Evolutionary conservation across 23 red algal genomes (phyloP).

Genomic region (Gracilaria caudata): DNA sequence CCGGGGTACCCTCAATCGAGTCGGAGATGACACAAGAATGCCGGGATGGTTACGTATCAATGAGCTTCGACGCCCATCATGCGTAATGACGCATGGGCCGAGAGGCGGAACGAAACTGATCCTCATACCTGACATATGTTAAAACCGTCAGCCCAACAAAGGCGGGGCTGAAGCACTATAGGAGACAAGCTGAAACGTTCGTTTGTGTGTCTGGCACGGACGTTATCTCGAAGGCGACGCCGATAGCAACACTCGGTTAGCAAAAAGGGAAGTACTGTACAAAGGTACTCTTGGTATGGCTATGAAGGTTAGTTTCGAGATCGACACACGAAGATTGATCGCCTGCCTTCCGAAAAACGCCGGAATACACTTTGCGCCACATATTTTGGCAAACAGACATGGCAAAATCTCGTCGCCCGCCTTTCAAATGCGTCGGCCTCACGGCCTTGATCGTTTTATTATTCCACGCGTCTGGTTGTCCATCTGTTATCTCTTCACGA

Average conservation of each 20-base stretch:
- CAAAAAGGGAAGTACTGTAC: neutral
- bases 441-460: too few species aligned
- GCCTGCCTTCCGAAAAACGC: neutral
- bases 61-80: neutral
- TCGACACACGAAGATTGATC: neutral
- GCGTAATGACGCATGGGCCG: neutral
- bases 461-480: too few species aligned
- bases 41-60: neutral
- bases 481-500: too few species aligned
- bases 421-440: too few species aligned
- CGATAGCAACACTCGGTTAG: neutral
- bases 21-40: neutral
- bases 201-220: neutral
- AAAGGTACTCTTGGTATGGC: too few species aligned
- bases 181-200: neutral
- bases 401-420: too few species aligned
- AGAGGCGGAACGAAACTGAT: neutral
- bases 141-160: neutral
- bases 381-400: too few species aligned
- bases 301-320: conserved; percentile 6
- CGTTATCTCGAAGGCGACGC: neutral
- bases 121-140: neutral
- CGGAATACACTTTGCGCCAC: too few species aligned
- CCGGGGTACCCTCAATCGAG: neutral
- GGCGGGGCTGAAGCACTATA: neutral